Evolutionary conservation across 148 eudicot genomes (phyloP).

Genomic region (Cornus controversa): DNA sequence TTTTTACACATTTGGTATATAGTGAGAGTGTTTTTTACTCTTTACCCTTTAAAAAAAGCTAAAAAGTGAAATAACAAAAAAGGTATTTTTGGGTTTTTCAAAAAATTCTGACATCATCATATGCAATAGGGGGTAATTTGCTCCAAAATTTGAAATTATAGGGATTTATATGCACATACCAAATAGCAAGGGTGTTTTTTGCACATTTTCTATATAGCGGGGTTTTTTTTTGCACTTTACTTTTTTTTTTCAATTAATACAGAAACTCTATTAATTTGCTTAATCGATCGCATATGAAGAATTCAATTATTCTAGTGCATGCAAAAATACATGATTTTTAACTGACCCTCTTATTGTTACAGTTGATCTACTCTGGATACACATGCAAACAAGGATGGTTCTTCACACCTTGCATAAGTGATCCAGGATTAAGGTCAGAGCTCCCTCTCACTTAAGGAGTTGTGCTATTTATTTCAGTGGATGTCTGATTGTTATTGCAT

Average conservation of each 20-base stretch:
- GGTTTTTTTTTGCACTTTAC: too few species aligned
- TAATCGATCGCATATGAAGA: not conserved
- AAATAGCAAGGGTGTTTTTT: too few species aligned
- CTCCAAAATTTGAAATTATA: too few species aligned
- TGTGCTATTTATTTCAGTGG: not conserved
- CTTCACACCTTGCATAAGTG: slow-evolving; percentile 74
- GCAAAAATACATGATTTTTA: not conserved
- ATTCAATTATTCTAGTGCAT: not conserved
- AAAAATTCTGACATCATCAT: too few species aligned
- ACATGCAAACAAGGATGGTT: slow-evolving; percentile 95
- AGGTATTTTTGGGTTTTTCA: too few species aligned
- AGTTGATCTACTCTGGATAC: slow-evolving; percentile 89
- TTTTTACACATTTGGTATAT: too few species aligned
- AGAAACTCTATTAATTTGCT: not conserved
- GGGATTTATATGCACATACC: too few species aligned
- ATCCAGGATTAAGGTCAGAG: slow-evolving; percentile 80
- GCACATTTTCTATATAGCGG: too few species aligned
- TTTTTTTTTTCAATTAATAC: not conserved
- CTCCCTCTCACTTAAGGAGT: not conserved
- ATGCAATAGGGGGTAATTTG: too few species aligned
- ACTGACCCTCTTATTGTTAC: slow-evolving; percentile 12
- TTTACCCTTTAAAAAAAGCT: too few species aligned
- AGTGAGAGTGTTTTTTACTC: too few species aligned
- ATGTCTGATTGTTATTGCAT: not conserved
- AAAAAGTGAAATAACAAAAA: too few species aligned